Evolutionary conservation across 768 basidiomycete genomes (phyloP).

Genomic region (Solioccasus polychromus): DNA sequence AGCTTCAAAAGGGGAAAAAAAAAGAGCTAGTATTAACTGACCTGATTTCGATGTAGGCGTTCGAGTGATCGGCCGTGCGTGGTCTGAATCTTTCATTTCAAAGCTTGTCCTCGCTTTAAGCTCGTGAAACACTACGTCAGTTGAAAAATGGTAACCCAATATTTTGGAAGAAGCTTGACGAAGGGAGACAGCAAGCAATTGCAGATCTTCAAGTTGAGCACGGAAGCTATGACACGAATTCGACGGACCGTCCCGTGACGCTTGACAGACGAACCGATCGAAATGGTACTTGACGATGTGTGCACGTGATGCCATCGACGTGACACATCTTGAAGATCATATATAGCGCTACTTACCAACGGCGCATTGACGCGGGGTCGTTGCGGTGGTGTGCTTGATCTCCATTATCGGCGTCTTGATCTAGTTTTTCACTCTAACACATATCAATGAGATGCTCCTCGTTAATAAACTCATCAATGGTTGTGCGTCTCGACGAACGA

Average conservation of each 20-base stretch:
- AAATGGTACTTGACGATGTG: no score
- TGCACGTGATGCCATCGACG: no score
- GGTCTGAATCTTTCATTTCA: background rate
- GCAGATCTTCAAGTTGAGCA: background rate
- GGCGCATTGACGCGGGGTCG: constrained; percentile 25
- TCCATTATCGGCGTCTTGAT: constrained; percentile 23
- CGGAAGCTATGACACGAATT: no score
- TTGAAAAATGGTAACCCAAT: background rate
- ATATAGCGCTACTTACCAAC: no score
- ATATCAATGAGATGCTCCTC: constrained; percentile 25
- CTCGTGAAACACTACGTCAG: background rate
- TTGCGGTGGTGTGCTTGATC: constrained; percentile 18
- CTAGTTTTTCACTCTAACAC: constrained; percentile 22
- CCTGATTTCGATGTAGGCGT: background rate
- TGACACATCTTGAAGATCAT: no score
- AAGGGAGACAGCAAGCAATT: background rate
- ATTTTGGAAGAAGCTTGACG: background rate
- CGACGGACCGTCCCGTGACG: no score
- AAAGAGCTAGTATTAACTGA: no score
- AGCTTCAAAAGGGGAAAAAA: background rate
- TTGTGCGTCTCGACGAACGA: constrained; percentile 2
- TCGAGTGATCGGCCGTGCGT: background rate
- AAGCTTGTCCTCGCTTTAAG: background rate
- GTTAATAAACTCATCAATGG: constrained; percentile 26
- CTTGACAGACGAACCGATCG: no score